Percentiles rank a stretch among this genome's conserved stretches.
These are phyloP conservation scores for Cochlearia excelsa DNA, from an alignment of 345 rosid species.

Conservation along the genomic window DNA sequence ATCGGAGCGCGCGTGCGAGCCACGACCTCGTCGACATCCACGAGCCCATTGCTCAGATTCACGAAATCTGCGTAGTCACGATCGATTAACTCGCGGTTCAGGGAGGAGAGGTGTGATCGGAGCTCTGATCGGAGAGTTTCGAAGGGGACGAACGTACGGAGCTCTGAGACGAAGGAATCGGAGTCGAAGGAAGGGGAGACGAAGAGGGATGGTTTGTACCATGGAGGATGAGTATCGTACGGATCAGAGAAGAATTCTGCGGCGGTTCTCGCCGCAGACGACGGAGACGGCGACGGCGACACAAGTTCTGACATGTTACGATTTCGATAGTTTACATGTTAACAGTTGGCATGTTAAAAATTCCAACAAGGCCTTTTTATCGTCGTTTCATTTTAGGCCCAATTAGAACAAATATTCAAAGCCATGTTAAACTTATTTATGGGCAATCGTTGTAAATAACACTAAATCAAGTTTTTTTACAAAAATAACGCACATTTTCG, in stretches of 20 bases:
- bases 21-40: constrained; percentile 80
- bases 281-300: background rate
- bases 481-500: too few species aligned
- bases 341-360: too few species aligned
- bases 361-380: too few species aligned
- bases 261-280: constrained; percentile 67
- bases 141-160: constrained; percentile 87
- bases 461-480: too few species aligned
- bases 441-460: too few species aligned
- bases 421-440: too few species aligned
- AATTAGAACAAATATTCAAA: too few species aligned
- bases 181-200: constrained; percentile 71
- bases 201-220: constrained; percentile 88
- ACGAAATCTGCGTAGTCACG: constrained; percentile 92
- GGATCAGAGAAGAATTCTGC: constrained; percentile 83
- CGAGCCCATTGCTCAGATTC: constrained; percentile 85
- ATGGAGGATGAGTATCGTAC: constrained; percentile 70
- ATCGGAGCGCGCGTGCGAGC: constrained; percentile 91
- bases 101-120: constrained; percentile 71
- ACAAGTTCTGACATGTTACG: too few species aligned
- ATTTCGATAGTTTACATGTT: too few species aligned
- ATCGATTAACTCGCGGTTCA: constrained; percentile 87
- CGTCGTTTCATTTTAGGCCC: too few species aligned
- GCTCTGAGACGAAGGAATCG: constrained; percentile 83
- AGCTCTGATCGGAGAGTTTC: constrained; percentile 92